Percentiles rank a stretch among this genome's conserved stretches.
phyloP scores from a whole-genome alignment of 2,329 filamentous ascomycete species.

The Alternaria infectoria region DNA sequence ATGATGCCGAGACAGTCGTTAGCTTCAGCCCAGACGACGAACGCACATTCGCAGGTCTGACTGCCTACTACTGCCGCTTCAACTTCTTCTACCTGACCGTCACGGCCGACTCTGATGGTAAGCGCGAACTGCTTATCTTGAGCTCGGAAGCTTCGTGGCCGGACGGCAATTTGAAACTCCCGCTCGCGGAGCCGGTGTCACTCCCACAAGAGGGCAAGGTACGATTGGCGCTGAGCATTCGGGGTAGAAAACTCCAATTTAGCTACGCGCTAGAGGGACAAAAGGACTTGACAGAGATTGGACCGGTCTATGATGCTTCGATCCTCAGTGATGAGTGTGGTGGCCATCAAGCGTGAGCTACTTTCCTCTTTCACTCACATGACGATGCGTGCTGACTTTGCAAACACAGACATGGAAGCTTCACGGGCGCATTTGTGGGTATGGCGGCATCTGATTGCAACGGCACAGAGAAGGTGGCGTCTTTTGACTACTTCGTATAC shows the following conservation, averaged over 20 bases:
- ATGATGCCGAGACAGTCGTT: constrained; percentile 64
- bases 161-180: constrained; percentile 55
- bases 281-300: constrained; percentile 55
- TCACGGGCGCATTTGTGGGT: constrained; percentile 61
- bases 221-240: constrained; percentile 58
- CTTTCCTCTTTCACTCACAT: not conserved
- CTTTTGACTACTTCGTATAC: constrained; percentile 44
- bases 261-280: constrained; percentile 60
- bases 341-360: constrained; percentile 57
- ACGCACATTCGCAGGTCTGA: constrained; percentile 66
- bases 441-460: constrained; percentile 44
- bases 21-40: constrained; percentile 64
- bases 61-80: constrained; percentile 68
- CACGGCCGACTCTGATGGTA: constrained; percentile 62
- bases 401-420: constrained; percentile 60
- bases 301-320: constrained; percentile 64
- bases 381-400: not conserved
- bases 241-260: constrained; percentile 62
- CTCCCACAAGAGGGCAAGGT: constrained; percentile 65
- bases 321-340: constrained; percentile 69
- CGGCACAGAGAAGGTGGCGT: constrained; percentile 33
- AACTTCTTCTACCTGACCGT: constrained; percentile 71
- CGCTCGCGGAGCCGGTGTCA: constrained; percentile 52
- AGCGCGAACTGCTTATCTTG: constrained; percentile 64
- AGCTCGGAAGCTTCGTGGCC: constrained; percentile 65